phyloP scores from a whole-genome alignment of 23 red algal genomes.

The Cyanidium caldarium region DNA sequence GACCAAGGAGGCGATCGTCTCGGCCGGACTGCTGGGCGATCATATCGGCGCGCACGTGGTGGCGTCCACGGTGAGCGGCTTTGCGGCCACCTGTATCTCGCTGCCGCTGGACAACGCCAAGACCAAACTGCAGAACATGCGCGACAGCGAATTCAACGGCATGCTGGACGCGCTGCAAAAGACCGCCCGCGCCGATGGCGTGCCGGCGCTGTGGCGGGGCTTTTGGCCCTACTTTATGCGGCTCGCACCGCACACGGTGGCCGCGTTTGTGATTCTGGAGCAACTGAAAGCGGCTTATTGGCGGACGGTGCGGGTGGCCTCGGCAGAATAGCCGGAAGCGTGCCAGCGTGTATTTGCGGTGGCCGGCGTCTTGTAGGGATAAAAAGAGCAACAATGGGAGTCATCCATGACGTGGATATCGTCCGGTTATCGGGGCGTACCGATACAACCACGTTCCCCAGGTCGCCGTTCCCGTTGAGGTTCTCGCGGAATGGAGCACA shows the following conservation, averaged over 20 bases:
- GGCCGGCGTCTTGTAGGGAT: no score
- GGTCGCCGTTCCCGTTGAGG: no score
- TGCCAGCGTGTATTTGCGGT: no score
- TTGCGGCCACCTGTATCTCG: constrained; percentile 49
- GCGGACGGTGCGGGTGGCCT: no score
- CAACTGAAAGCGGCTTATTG: constrained; percentile 30
- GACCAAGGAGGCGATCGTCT: constrained; percentile 57
- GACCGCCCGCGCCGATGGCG: constrained; percentile 45
- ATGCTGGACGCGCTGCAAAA: constrained; percentile 42
- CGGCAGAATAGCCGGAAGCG: no score
- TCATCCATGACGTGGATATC: no score
- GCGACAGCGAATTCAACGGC: constrained; percentile 42
- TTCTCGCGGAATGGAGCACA: no score
- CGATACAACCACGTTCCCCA: no score
- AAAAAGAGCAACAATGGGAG: no score
- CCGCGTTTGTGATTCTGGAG: constrained; percentile 81
- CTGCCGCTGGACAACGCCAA: constrained; percentile 87
- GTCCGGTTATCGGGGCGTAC: no score
- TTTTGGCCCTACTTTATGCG: constrained; percentile 87
- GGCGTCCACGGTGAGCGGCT: constrained; percentile 56
- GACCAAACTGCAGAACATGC: constrained; percentile 86
- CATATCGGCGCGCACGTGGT: constrained; percentile 46
- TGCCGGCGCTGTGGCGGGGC: constrained; percentile 81
- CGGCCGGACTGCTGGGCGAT: constrained; percentile 28
- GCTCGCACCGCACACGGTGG: constrained; percentile 76